Conservation (phyloP, 495 filamentous ascomycete species). For the Massariosphaeria phaeospora region DNA sequence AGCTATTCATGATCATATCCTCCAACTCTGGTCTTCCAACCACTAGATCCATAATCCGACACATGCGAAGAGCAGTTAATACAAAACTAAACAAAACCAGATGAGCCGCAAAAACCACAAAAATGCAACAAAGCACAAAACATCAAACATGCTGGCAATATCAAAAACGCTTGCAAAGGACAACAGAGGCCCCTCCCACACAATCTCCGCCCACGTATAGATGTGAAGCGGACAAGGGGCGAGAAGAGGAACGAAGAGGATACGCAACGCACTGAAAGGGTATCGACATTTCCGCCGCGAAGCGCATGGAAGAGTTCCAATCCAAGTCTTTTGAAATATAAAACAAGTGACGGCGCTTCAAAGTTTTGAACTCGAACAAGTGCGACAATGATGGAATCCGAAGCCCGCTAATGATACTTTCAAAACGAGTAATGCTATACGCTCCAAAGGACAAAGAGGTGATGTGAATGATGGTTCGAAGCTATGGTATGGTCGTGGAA, state of each 20-base stretch:
- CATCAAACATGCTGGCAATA: not conserved
- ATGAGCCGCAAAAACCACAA: conserved; percentile 9
- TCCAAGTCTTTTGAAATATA: not conserved
- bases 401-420: conserved; percentile 1
- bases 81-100: not conserved
- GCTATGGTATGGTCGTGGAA: not conserved
- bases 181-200: not conserved
- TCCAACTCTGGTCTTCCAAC: conserved; percentile 17
- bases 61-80: not conserved
- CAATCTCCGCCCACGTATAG: not conserved
- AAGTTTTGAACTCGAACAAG: not conserved
- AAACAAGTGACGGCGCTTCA: not conserved
- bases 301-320: conserved; percentile 8
- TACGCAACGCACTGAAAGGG: conserved; percentile 13
- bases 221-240: not conserved
- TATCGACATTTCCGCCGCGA: conserved; percentile 22
- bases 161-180: not conserved
- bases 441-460: conserved; percentile 4
- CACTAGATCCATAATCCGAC: not conserved
- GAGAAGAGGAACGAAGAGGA: not conserved
- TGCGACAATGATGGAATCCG: not conserved
- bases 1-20: not conserved
- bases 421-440: conserved; percentile 13
- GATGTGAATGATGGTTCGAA: conserved; percentile 5
- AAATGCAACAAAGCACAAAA: not conserved